Conservation (phyloP, 768 basidiomycete genomes). For the Leccinum sublutescens region DNA sequence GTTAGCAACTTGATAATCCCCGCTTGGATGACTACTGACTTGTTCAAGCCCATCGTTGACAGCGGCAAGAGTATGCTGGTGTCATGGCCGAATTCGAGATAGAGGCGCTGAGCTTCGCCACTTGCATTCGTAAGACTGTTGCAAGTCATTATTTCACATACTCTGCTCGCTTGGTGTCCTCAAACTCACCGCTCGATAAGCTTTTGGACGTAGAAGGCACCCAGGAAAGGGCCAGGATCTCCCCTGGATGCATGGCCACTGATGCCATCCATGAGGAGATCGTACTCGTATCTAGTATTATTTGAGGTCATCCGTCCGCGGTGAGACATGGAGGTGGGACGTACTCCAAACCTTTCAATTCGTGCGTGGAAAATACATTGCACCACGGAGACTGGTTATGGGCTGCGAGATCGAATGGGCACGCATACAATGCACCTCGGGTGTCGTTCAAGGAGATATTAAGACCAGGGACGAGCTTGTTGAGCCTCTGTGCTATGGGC, state of each 20-base stretch:
- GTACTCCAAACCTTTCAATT: slow-evolving; percentile 38
- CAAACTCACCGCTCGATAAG: slow-evolving; percentile 38
- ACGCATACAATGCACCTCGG: slow-evolving; percentile 42
- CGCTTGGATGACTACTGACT: slow-evolving; percentile 21
- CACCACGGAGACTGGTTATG: slow-evolving; percentile 41
- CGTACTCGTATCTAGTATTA: slow-evolving; percentile 37
- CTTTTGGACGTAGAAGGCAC: slow-evolving; percentile 38
- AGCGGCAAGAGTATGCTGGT: slow-evolving; percentile 39
- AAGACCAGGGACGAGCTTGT: slow-evolving; percentile 33
- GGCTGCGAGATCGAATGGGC: slow-evolving; percentile 41
- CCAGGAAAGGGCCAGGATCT: slow-evolving; percentile 36
- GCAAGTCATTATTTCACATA: background rate
- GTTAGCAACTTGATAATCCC: background rate
- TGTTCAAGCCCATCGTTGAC: slow-evolving; percentile 38
- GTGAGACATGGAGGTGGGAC: slow-evolving; percentile 3
- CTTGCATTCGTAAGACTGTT: slow-evolving; percentile 36
- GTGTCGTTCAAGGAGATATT: slow-evolving; percentile 34
- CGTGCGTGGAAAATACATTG: slow-evolving; percentile 33
- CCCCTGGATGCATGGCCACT: slow-evolving; percentile 36
- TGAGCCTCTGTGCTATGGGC: slow-evolving; percentile 36
- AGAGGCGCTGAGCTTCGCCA: slow-evolving; percentile 32
- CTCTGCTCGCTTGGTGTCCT: background rate
- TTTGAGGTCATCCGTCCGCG: background rate
- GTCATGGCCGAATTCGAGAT: slow-evolving; percentile 45
- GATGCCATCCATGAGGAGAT: slow-evolving; percentile 37